Base-by-base conservation (phyloP, 2,329 filamentous ascomycete species). In the Stachybotrys echinatus region DNA sequence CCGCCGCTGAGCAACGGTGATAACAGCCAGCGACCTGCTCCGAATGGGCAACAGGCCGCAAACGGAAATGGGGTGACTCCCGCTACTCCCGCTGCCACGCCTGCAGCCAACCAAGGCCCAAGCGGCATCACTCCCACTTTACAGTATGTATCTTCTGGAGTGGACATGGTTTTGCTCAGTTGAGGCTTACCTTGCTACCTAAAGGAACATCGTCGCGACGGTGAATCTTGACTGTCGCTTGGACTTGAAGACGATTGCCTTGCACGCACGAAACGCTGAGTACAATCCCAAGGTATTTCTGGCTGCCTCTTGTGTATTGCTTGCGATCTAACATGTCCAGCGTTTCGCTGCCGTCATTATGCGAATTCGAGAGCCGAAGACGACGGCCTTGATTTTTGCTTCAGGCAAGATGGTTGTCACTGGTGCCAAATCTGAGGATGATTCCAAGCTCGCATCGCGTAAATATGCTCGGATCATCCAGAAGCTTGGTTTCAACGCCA, bases 331-430 rank as follows among this genome's bases (percentile, higher is more conserved):
- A 70, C 64, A 56, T 23, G 40, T 37, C 56, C 61, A 95, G 91
- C 92, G 92, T 87, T 97, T 97, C 68, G 94, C 92, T 62, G 92
- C 92, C 67, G 92, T 97, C 58, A 97, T 99, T 72, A 97, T 99
- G 94, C 91, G 94, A 76, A 99, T 99, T 61, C 92, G 94, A 65
- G 94, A 99, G 65, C 94, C 94, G 53, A 99, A 99, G 79, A 99
- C 94, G 5, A 99, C 94, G 3, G 94, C 94, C 6, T 75, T 99
- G 50, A 97, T 99, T 77, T 99, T 99, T 64, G 94, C 94, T 52
- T 95, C 88, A 2, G 94, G 94, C 73, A 99, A 99, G 83, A 97
- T 99, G 94, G 94, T 97, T 44, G 94, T 97, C 17, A 97, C 94
- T 49, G 92, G 92, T 75, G 92, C 92, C 55, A 97, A 97, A 74